Percentiles rank a stretch among this genome's conserved stretches.
Conservation (phyloP, 176 grass and related monocot genomes). For the Aegilops sharonensis region DNA sequence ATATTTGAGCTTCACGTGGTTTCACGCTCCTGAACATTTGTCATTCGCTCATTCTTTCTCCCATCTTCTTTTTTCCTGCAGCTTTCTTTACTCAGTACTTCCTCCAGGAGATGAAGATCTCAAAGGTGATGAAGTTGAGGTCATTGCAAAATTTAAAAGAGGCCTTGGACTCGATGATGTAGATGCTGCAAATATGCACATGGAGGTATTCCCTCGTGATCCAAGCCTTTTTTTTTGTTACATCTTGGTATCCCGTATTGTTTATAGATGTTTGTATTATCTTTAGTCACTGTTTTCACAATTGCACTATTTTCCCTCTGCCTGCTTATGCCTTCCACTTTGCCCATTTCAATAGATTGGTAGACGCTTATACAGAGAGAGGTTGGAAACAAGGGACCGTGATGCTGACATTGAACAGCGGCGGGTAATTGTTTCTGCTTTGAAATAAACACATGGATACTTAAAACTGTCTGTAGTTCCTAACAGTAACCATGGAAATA, state of each 20-base stretch:
- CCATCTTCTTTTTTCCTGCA: conserved; percentile 44
- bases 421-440: conserved; percentile 45
- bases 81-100: conserved; percentile 88
- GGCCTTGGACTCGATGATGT: conserved; percentile 95
- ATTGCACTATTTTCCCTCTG: conserved; percentile 8
- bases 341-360: conserved; percentile 71
- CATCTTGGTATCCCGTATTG: neutral
- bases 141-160: conserved; percentile 84
- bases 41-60: conserved; percentile 31
- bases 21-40: neutral
- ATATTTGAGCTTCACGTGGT: neutral
- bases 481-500: conserved; percentile 34
- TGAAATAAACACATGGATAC: conserved; percentile 23
- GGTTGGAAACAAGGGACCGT: conserved; percentile 53
- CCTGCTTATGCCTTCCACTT: conserved; percentile 25
- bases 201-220: conserved; percentile 68
- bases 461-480: conserved; percentile 9
- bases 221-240: conserved; percentile 21
- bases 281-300: neutral
- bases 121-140: conserved; percentile 81
- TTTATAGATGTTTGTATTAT: conserved; percentile 13
- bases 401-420: conserved; percentile 12
- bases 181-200: conserved; percentile 94
- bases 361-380: conserved; percentile 82
- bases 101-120: conserved; percentile 86